These are phyloP conservation scores for Botrytis tulipae DNA, from an alignment of 2,329 filamentous ascomycete genomes.

Conservation along the genomic window DNA sequence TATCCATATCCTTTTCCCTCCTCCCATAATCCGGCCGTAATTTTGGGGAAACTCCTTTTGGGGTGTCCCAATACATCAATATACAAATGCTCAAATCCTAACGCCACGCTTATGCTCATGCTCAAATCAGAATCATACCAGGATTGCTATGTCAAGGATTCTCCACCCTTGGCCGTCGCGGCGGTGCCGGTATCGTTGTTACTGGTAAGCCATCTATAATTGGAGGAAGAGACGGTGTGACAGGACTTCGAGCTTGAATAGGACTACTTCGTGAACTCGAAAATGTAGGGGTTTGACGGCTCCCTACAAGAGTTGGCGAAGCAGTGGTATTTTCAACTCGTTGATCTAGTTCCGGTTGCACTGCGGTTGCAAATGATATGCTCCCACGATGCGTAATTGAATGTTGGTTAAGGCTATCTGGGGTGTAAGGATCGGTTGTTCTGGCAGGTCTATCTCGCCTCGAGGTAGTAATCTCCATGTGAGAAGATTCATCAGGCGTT, in stretches of 20 bases:
- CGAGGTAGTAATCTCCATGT: conserved; percentile 11
- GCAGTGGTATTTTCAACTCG: conserved; percentile 1
- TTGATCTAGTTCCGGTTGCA: conserved; percentile 25
- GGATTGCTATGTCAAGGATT: not conserved
- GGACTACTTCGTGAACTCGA: conserved; percentile 27
- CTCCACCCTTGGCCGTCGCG: conserved; percentile 26
- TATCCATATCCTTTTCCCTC: conserved; percentile 11
- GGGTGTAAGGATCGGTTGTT: conserved; percentile 34
- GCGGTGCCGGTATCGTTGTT: conserved; percentile 36
- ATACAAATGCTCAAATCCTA: conserved; percentile 10
- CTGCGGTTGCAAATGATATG: conserved; percentile 32
- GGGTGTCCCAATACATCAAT: conserved; percentile 7
- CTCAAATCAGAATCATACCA: conserved; percentile 20
- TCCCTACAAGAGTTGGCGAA: not conserved
- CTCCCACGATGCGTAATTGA: conserved; percentile 35
- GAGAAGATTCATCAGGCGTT: not conserved
- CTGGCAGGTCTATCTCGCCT: conserved; percentile 20
- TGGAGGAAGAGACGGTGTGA: conserved; percentile 21
- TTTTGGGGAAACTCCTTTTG: not conserved
- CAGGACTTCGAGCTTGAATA: conserved; percentile 23
- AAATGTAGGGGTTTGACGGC: not conserved
- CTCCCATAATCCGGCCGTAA: not conserved
- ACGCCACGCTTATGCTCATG: conserved; percentile 21
- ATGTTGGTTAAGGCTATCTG: conserved; percentile 28
- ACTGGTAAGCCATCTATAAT: conserved; percentile 30